Conservation (phyloP, 2,329 filamentous ascomycete species). For the Dactylellina leptospora region DNA sequence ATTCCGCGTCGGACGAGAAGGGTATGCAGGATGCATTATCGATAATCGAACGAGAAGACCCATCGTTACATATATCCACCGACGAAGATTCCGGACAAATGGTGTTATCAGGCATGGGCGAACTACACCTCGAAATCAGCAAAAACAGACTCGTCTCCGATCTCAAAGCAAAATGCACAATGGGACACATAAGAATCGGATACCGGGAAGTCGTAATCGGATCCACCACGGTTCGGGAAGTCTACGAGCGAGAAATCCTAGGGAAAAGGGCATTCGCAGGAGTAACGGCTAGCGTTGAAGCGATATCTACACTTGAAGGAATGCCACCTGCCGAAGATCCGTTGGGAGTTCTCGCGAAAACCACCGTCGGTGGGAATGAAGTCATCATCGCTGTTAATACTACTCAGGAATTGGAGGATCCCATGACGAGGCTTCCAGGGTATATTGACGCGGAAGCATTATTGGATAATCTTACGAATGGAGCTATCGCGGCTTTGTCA, state of each 20-base stretch:
- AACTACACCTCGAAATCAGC: conserved; percentile 92
- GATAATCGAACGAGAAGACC: conserved; percentile 87
- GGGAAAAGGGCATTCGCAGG: conserved; percentile 80
- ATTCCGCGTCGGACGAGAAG: conserved; percentile 80
- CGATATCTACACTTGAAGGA: conserved; percentile 64
- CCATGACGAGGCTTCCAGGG: conserved; percentile 58
- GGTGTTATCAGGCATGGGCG: conserved; percentile 93
- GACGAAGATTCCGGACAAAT: conserved; percentile 94
- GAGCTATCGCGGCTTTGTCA: conserved; percentile 81
- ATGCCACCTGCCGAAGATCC: conserved; percentile 56
- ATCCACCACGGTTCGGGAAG: conserved; percentile 66
- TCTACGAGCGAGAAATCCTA: conserved; percentile 81
- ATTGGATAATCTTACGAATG: conserved; percentile 73
- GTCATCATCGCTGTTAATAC: conserved; percentile 66
- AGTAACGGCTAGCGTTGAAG: conserved; percentile 74
- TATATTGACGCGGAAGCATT: conserved; percentile 59
- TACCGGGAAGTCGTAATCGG: conserved; percentile 83
- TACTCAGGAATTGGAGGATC: conserved; percentile 57
- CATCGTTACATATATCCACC: conserved; percentile 82
- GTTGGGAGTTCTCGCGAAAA: conserved; percentile 60
- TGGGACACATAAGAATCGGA: conserved; percentile 92
- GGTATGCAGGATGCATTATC: conserved; percentile 78
- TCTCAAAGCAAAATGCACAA: conserved; percentile 83
- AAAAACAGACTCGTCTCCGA: conserved; percentile 86
- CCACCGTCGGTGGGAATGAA: conserved; percentile 75